Base-by-base conservation (phyloP, 352 stramenopile genomes). In the Phytophthora palmivora region DNA sequence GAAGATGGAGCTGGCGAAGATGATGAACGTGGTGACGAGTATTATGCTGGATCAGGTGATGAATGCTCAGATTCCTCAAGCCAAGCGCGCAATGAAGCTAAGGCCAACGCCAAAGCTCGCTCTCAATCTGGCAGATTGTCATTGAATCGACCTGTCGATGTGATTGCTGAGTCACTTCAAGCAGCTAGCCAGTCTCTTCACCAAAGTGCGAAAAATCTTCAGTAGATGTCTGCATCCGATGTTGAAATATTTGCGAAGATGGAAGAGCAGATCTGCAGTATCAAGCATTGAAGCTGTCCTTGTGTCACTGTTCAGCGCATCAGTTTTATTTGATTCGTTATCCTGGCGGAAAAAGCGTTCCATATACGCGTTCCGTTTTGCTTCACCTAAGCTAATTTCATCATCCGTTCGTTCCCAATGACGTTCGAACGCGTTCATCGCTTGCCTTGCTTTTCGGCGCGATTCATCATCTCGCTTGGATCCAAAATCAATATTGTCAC, bases 331-430 rank as follows among this genome's bases (percentile, higher is more conserved):
- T 57, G 56, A 63, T 48, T 63, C 36, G 44, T 63, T 48, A 51
- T 63, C 18, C 1, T 30, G 18, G 5, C 5, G 24, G 18, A 56
- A 56, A 44, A 61, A 63, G 36, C 26, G 45, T n/a, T 57, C 24
- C 24, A 42, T 48, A 11, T 63, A 57, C 14, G 44, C 18, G n/a
- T 63, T 51, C 18, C 37, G 36, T 19, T 63, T 63, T 19, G 45
- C 45, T 37, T 44, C 33, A 33, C 45, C 37, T 51, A 57, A 51
- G 16, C 57, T 48, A 51, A 63, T 52, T 12, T 63, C 56, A 44
- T 47, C 37, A 34, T 56, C 11, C 18, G 56, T 52, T 45, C 56
- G 26, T 10, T 63, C 24, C 45, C 36, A 63, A 12, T 48, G 12
- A 3, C n/a, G 39, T 19, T 19, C 39, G 36, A 63, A 63, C 4